Base-by-base conservation (phyloP, 2,329 filamentous ascomycete genomes). In the Cucurbitaria berberidis region DNA sequence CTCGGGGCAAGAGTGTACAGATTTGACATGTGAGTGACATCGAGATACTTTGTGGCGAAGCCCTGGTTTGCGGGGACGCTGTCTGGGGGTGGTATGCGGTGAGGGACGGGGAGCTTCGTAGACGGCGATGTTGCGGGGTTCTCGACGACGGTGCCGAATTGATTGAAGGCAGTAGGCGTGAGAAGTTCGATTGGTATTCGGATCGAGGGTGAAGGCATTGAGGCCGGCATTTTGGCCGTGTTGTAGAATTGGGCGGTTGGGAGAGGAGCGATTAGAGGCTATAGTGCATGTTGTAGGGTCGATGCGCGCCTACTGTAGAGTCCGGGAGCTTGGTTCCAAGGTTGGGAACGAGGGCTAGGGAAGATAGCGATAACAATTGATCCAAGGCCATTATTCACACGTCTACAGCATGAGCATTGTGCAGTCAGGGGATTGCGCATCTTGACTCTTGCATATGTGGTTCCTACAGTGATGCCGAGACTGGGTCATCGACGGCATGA, bases 111-210 rank as follows among this genome's bases (percentile, higher is more conserved):
- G 71, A 67, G 80, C 75, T 61, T 65, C 27, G 63, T 48, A 19
- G 63, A 64, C 26, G 38, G 84, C 82, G 55, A 82, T 36, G 69
- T 80, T 18, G 82, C 72, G 27, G 91, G 90, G 70, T 93, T 91
- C 70, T 86, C 79, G 63, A 97, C 84, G 41, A 95, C 91, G 49
- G 89, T 88, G 72, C 95, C 95, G 75, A 96, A 99, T 38, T 85
- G 82, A 13, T 86, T 80, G 76, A 97, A 98, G 46, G 84, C 78
- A 4, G 81, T 78, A 40, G 84, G 82, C 8, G 86, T 89, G 46
- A 97, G 84, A n/a, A 86, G 84, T 62, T 82, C 78, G 8, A 89
- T 83, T 21, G 79, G 79, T 62, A 95, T 75, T 42, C 70, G 63
- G 56, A 77, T 70, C 64, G 67, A 72, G 42, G 74, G 72, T 57